Base-by-base conservation (phyloP, 2,329 filamentous ascomycete genomes). In the Pyrenochaeta sp. region DNA sequence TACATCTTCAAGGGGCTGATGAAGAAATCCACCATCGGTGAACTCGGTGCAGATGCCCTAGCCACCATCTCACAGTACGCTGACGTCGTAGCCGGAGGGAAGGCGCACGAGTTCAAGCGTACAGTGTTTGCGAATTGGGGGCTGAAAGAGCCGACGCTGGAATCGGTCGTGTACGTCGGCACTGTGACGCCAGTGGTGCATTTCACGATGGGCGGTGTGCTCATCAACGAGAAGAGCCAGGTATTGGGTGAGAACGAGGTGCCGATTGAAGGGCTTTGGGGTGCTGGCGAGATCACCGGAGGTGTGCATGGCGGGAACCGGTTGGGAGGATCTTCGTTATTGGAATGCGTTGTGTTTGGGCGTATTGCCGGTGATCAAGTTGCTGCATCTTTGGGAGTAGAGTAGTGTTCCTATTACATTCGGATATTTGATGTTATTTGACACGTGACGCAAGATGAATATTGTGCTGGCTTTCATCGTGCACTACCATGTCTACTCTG, bases 121-220 rank as follows among this genome's bases (percentile, higher is more conserved):
- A 72, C 58, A 2, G 58, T 72, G 0, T 84, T 84, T 45, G 84
- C 82, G 0, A 72, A 77, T 17, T 87, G 84, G 84, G 70, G 51
- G 1, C 59, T 86, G 11, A 67, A 65, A 0, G 74, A 80, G 10
- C 71, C 73, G 4, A 74, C 72, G 23, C 65, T 74, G 0, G 79
- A 84, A 0, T 74, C 80, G 3, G 74, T 81, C 19, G 72, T 86
- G 1, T 84, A 81, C 46, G 64, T 85, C 0, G 84, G 83, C 0
- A 74, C 65, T 1, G 81, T 87, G 1, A 87, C 84, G 4, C 84
- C 84, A 0, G 81, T 86, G 0, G 75, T 82, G 2, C 84, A 87
- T 57, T 87, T 86, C 55, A 86, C 84, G 1, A 87, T 87, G 84
- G 84, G 84, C 4, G 84, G 84, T 0, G 83, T 79, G 0, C 72